phyloP scores from a whole-genome alignment of 495 filamentous ascomycete genomes.

The Lophiotrema nucula region DNA sequence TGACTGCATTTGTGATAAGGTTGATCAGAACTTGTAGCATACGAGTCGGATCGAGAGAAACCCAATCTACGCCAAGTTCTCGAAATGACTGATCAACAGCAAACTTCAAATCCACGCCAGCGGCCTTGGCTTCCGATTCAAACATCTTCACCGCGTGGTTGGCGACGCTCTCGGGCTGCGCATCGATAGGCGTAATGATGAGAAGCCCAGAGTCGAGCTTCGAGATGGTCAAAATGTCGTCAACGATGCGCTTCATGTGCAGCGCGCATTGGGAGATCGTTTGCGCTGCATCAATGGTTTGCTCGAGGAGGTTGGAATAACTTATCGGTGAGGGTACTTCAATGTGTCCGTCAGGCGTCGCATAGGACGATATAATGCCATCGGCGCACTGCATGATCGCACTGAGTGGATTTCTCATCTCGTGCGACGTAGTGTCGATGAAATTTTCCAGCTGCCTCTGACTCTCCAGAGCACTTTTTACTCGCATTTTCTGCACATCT shows the following conservation, averaged over 20 bases:
- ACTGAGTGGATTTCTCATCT: constrained; percentile 38
- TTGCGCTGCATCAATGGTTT: constrained; percentile 20
- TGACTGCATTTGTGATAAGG: constrained; percentile 74
- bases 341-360: background rate
- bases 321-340: background rate
- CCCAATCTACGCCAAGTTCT: constrained; percentile 14
- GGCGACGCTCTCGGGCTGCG: constrained; percentile 13
- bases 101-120: constrained; percentile 20
- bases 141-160: constrained; percentile 33
- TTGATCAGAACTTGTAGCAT: constrained; percentile 57
- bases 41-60: constrained; percentile 29
- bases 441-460: constrained; percentile 36
- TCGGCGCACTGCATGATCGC: constrained; percentile 38
- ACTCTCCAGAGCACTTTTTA: constrained; percentile 27
- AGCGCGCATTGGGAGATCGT: constrained; percentile 34
- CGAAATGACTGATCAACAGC: constrained; percentile 19
- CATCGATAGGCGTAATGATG: constrained; percentile 29
- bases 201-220: constrained; percentile 36
- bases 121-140: constrained; percentile 17
- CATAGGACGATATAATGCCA: constrained; percentile 11
- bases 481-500: constrained; percentile 22
- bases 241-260: constrained; percentile 37
- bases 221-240: constrained; percentile 37
- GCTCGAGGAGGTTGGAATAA: constrained; percentile 7
- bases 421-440: constrained; percentile 36